phyloP scores from a whole-genome alignment of 177 flowering plant species.

The Telopea speciosissima region DNA sequence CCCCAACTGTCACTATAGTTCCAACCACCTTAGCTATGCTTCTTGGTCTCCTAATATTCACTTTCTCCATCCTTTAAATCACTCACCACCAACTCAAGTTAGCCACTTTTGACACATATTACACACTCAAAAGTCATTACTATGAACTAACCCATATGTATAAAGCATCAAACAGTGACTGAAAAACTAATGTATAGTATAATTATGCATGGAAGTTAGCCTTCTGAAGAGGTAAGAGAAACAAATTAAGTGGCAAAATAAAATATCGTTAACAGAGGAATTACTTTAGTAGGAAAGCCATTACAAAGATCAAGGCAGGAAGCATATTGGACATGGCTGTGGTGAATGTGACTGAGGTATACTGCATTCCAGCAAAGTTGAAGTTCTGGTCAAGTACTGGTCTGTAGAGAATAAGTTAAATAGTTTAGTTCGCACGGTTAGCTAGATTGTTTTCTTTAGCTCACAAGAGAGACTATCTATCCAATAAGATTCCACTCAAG shows the following conservation, averaged over 20 bases:
- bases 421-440: neutral
- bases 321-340: slow-evolving; percentile 70
- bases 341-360: slow-evolving; percentile 78
- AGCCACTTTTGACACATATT: too few species aligned
- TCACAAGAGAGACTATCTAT: too few species aligned
- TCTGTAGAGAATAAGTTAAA: slow-evolving; percentile 28
- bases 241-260: too few species aligned
- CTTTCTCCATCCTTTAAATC: slow-evolving; percentile 51
- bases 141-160: too few species aligned
- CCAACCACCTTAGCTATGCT: slow-evolving; percentile 77
- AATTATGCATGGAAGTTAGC: too few species aligned
- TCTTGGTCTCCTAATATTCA: slow-evolving; percentile 47
- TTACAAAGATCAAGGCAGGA: slow-evolving; percentile 77
- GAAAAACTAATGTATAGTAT: too few species aligned
- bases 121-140: too few species aligned
- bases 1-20: slow-evolving; percentile 52
- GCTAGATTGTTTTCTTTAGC: neutral
- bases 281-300: slow-evolving; percentile 66
- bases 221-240: too few species aligned
- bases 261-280: too few species aligned
- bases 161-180: too few species aligned
- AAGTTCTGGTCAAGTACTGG: slow-evolving; percentile 87
- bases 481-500: neutral
- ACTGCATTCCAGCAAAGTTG: slow-evolving; percentile 65
- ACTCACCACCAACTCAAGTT: neutral